Evolutionary conservation across 2,329 filamentous ascomycete species (phyloP).

Genomic region (Colletotrichum tanaceti): DNA sequence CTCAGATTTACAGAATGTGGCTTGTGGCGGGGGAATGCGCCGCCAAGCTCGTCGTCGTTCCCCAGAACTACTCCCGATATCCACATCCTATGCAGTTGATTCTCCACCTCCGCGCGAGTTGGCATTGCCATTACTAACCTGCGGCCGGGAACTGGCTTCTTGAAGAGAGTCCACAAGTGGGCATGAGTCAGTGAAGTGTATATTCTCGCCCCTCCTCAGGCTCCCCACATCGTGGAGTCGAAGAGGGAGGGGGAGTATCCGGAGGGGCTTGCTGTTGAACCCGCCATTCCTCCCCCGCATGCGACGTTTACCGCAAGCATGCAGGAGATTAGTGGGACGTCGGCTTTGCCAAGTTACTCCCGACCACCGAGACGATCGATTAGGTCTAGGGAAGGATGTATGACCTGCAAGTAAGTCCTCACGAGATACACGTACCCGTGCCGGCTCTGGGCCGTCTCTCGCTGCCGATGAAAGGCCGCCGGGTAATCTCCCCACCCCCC

Average conservation of each 20-base stretch:
- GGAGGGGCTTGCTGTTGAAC: constrained; percentile 5
- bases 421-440: not conserved
- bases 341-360: constrained; percentile 33
- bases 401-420: constrained; percentile 58
- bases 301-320: constrained; percentile 36
- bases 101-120: not conserved
- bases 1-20: not conserved
- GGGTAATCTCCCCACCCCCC: constrained; percentile 10
- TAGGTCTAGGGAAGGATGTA: constrained; percentile 56
- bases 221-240: constrained; percentile 34
- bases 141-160: not conserved
- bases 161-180: not conserved
- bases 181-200: constrained; percentile 32
- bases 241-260: constrained; percentile 9
- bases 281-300: constrained; percentile 3
- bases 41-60: not conserved
- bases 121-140: constrained; percentile 29
- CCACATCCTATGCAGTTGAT: not conserved
- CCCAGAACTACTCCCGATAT: not conserved
- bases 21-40: constrained; percentile 2
- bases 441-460: not conserved
- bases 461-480: not conserved
- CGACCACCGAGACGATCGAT: constrained; percentile 33
- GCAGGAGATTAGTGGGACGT: constrained; percentile 37
- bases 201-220: constrained; percentile 5